Percentiles rank a stretch among this genome's conserved stretches.
Conservation (phyloP, 2,329 filamentous ascomycete genomes). For the Exophiala oligosperma region DNA sequence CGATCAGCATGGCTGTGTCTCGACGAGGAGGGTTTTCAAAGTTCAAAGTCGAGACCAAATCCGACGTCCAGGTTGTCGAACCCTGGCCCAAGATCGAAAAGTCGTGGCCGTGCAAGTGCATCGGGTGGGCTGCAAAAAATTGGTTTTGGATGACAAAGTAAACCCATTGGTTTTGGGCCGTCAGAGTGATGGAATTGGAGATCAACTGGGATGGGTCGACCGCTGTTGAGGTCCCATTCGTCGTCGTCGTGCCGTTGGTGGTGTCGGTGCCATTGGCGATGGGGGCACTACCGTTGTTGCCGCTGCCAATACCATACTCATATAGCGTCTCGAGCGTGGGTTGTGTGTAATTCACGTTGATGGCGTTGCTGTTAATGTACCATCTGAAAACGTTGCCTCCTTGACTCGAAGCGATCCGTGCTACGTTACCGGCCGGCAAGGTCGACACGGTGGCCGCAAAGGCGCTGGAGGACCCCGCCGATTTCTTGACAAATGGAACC, state of each 20-base stretch:
- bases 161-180: constrained; percentile 17
- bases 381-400: constrained; percentile 33
- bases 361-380: constrained; percentile 36
- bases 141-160: constrained; percentile 30
- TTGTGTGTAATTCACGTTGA: constrained; percentile 35
- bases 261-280: not conserved
- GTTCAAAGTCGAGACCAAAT: constrained; percentile 59
- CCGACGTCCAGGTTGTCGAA: constrained; percentile 39
- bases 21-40: constrained; percentile 62
- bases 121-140: constrained; percentile 52
- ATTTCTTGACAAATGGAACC: constrained; percentile 29
- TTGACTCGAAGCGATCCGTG: constrained; percentile 25
- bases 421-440: constrained; percentile 26
- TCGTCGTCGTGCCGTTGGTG: not conserved
- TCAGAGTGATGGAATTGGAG: constrained; percentile 19
- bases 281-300: not conserved
- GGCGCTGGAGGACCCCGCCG: constrained; percentile 26
- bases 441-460: constrained; percentile 30
- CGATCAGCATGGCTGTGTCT: constrained; percentile 68
- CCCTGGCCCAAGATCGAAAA: constrained; percentile 62
- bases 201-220: not conserved
- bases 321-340: constrained; percentile 31
- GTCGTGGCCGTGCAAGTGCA: constrained; percentile 71
- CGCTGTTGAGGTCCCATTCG: not conserved
- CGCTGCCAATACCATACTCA: constrained; percentile 1